Conservation (phyloP, 148 eudicot genomes). For the Polygonum aviculare region DNA sequence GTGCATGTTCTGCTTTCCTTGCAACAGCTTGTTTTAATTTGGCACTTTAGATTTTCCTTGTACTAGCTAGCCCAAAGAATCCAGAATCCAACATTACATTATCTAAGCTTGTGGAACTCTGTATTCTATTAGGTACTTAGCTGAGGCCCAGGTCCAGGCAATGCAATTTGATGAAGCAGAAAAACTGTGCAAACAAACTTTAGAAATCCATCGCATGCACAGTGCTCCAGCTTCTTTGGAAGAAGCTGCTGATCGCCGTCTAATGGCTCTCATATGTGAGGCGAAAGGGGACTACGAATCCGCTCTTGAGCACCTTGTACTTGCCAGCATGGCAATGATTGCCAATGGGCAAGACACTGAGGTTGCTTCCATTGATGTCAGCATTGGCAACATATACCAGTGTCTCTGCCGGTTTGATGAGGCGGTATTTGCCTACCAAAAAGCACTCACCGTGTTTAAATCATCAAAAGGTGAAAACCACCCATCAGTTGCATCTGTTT, state of each 20-base stretch:
- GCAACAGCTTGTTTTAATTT: not conserved
- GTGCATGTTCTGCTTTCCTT: no score
- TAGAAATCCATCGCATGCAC: constrained; percentile 87
- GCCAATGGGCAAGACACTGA: constrained; percentile 95
- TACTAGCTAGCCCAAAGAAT: no score
- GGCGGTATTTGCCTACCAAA: constrained; percentile 93
- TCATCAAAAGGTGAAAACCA: constrained; percentile 96
- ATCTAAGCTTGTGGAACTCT: not conserved
- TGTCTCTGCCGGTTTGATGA: constrained; percentile 74
- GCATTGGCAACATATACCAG: constrained; percentile 88
- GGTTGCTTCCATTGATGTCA: constrained; percentile 85
- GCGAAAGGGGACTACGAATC: constrained; percentile 91
- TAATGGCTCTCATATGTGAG: constrained; percentile 97
- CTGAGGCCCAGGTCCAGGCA: constrained; percentile 96
- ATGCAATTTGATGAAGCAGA: constrained; percentile 99
- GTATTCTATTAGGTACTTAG: constrained; percentile 52
- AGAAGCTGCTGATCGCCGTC: constrained; percentile 92
- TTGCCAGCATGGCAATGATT: constrained; percentile 98
- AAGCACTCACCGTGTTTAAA: constrained; percentile 91
- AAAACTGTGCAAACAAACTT: constrained; percentile 66
- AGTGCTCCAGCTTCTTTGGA: constrained; percentile 93
- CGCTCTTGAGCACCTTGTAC: constrained; percentile 94
- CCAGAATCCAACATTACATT: not conserved
- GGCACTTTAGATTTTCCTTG: not conserved
- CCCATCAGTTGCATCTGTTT: constrained; percentile 92